Evolutionary conservation across 768 basidiomycete genomes (phyloP), one percentile per base, ranked within the genome.

Genomic region (Dacryopinax primogenitus): DNA sequence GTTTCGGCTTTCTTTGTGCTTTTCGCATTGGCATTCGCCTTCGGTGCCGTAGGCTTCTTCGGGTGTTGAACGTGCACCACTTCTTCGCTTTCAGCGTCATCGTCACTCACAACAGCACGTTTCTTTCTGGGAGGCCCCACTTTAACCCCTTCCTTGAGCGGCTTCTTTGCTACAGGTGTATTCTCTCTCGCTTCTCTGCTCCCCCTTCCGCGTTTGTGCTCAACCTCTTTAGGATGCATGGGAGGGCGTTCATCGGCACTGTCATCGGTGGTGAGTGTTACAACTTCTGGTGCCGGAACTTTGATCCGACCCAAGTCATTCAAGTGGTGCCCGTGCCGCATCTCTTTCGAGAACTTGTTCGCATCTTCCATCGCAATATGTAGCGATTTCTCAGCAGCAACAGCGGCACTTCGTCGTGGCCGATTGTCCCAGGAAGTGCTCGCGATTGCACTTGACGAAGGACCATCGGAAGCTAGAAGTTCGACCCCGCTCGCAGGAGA

Each of bases 201-300:
- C 33, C 21, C 30, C 41, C 68, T 81, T 82, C 77, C 62, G 13
- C 30, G 3, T 23, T 62, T 62, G 11, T 35, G 33, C 62, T 26
- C 62, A 21, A 34, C 28, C 33, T 3, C 62, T 21, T 33, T 21
- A 12, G 12, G 44, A 13, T 62, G 33, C 21, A n/a, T 37, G 6
- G 15, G 35, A 2, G n/a, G n/a, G 30, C 26, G 39, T 41, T 62
- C n/a, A 11, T 2, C 37, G 32, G 23, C 33, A 16, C 51, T 32
- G 32, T 26, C 23, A 32, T 58, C 51, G 51, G 26, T 32, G 30
- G 26, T 58, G 26, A 58, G 11, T 11, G 23, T 32, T 3, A 58
- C 30, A 58, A 58, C 21, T 9, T 62, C 62, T 34, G 4, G 18
- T 7, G 33, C 62, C 3, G 33, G 62, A 11, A 33, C 62, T 21